Evolutionary conservation across 2,329 filamentous ascomycete genomes (phyloP).

Genomic region (Rhytidhysteron rufulum): DNA sequence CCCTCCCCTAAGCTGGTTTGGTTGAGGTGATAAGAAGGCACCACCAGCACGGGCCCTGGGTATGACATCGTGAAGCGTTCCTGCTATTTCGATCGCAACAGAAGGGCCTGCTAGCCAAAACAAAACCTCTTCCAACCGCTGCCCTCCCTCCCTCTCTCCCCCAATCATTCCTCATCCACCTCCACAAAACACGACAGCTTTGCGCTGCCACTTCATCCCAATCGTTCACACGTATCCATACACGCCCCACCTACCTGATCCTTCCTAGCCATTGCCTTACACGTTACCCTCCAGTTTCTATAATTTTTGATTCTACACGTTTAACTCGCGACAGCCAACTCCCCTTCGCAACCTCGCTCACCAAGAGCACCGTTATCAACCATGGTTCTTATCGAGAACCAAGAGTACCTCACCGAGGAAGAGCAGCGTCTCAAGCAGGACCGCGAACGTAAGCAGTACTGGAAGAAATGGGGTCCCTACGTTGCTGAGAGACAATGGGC

Average conservation of each 20-base stretch:
- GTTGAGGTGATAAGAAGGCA: slow-evolving; percentile 4
- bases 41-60: no score
- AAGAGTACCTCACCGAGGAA: slow-evolving; percentile 84
- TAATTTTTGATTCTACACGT: no score
- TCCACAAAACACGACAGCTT: not conserved
- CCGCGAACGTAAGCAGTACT: slow-evolving; percentile 78
- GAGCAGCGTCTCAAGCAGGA: slow-evolving; percentile 88
- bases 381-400: slow-evolving; percentile 88
- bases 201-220: not conserved
- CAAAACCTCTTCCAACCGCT: slow-evolving; percentile 3
- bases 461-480: slow-evolving; percentile 98
- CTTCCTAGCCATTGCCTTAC: not conserved
- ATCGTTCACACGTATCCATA: not conserved
- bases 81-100: slow-evolving; percentile 2
- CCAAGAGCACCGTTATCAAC: no score
- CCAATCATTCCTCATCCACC: not conserved
- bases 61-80: slow-evolving; percentile 3
- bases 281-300: not conserved
- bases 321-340: no score
- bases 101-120: slow-evolving; percentile 1
- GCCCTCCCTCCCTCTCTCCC: not conserved
- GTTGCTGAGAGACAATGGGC: slow-evolving; percentile 94
- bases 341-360: no score
- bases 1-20: not conserved
- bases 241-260: not conserved